Evolutionary conservation across 306 rosid genomes (phyloP), one percentile per base, ranked within the genome.

Genomic region (Geum urbanum): DNA sequence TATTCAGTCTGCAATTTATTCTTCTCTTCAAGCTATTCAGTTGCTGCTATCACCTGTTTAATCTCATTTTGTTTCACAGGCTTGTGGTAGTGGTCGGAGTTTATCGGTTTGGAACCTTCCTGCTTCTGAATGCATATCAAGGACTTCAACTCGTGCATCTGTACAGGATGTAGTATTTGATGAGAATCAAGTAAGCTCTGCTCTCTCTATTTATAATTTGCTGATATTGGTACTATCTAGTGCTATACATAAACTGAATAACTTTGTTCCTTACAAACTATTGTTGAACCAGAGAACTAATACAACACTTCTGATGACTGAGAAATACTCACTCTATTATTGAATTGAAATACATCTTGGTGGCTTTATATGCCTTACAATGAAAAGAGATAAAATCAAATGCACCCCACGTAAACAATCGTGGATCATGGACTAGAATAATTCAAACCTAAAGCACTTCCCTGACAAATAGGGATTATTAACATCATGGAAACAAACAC

Each of bases 41-140:
- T 43, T 65, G 59, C n/a, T 8, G 18, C 49, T 48, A 3, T 37
- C 13, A 65, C 45, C 5, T 71, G 49, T 0, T 56, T 11, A 15
- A 8, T 68, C 7, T 14, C 18, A 13, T 37, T 22, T 69, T 15
- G 50, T 61, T 78, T 72, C 27, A 9, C 74, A 92, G 98, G 97
- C 92, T 71, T 92, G 94, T 78, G 80, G 96, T 66, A 82, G 84
- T 72, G 96, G 91, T 70, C 85, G 80, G 69, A 80, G 90, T 84
- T 76, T 92, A 78, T 92, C 94, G 24, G 84, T 92, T 72, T 88
- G 98, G 97, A 92, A 90, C 74, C 97, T 92, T 75, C 88, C 91
- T 59, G 92, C 98, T 63, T 85, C 91, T 61, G 98, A 88, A 79
- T 84, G 92, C 65, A 54, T 89, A 74, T 86, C 89, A 63, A 86